Conservation (phyloP, 805 yeast species). For the Wickerhamomyces alni region DNA sequence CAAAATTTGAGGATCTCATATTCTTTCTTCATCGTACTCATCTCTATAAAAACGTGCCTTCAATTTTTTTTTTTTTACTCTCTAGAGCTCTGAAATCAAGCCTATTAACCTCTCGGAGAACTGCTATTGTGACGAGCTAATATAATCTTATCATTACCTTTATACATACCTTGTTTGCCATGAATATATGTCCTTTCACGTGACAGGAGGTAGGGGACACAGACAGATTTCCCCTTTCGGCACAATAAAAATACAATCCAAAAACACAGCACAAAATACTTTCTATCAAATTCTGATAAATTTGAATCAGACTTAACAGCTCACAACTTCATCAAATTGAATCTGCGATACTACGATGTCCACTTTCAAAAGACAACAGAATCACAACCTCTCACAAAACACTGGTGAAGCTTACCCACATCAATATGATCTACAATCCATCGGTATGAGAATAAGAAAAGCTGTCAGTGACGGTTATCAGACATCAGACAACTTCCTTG, state of each 20-base stretch:
- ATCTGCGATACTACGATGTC: constrained; percentile 14
- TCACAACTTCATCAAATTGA: not conserved
- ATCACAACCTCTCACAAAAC: constrained; percentile 20
- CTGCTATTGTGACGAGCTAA: too few relatives aligned
- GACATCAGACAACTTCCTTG: constrained; percentile 13
- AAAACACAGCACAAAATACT: not conserved
- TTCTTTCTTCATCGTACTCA: too few relatives aligned
- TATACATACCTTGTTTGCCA: too few relatives aligned
- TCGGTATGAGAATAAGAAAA: constrained; percentile 71
- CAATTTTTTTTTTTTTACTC: too few relatives aligned
- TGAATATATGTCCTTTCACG: too few relatives aligned
- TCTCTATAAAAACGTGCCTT: too few relatives aligned
- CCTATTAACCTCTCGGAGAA: too few relatives aligned
- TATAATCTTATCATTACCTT: too few relatives aligned
- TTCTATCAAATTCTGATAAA: too few relatives aligned
- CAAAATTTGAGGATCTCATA: too few relatives aligned
- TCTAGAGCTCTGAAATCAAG: too few relatives aligned
- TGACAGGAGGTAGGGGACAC: not conserved
- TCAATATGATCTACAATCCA: constrained; percentile 38
- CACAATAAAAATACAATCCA: not conserved
- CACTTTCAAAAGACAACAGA: constrained; percentile 30
- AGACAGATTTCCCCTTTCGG: not conserved
- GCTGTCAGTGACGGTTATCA: constrained; percentile 58
- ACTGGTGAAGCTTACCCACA: constrained; percentile 27
- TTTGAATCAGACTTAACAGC: too few relatives aligned